A percentile compares a stretch with the other conserved stretches of the same genome.
Evolutionary conservation across 441 rosid genomes (phyloP).

Genomic region (Arabidopsis hybrid): DNA sequence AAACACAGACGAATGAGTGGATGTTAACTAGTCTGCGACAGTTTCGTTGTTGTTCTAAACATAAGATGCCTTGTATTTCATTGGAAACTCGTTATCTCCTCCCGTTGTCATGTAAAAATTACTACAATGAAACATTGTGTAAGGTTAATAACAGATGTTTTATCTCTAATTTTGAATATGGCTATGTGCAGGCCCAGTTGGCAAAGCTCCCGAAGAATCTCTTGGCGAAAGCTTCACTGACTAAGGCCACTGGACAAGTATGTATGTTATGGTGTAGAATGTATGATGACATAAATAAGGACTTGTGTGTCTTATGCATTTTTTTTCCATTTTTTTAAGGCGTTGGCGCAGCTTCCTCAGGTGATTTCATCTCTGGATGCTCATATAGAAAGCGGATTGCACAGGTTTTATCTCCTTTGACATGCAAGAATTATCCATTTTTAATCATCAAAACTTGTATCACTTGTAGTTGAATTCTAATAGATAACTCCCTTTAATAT

Average conservation of each 20-base stretch:
- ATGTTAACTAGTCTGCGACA: background rate
- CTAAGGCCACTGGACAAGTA: slow-evolving; percentile 49
- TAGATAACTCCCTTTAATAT: background rate
- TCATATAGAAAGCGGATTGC: slow-evolving; percentile 45
- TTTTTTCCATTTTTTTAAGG: background rate
- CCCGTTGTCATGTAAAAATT: background rate
- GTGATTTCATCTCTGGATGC: slow-evolving; percentile 46
- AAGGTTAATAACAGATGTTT: slow-evolving; percentile 1
- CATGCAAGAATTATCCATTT: background rate
- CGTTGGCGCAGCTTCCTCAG: slow-evolving; percentile 44
- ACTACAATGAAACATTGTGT: slow-evolving; percentile 6
- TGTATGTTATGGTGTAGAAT: slow-evolving; percentile 25
- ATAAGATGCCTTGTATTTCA: background rate
- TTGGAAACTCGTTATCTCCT: slow-evolving; percentile 11
- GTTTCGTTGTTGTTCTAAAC: background rate
- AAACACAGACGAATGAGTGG: background rate
- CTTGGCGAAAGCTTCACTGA: slow-evolving; percentile 42
- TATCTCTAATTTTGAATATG: background rate
- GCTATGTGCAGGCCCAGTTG: slow-evolving; percentile 35
- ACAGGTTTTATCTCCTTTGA: slow-evolving; percentile 34
- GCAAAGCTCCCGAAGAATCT: slow-evolving; percentile 47
- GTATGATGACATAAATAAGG: background rate
- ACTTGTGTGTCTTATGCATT: background rate
- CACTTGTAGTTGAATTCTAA: background rate
- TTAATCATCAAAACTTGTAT: background rate